Evolutionary conservation across 768 basidiomycete species (phyloP), one percentile per base, ranked within the genome.

Genomic region (Tricholoma matsutake): DNA sequence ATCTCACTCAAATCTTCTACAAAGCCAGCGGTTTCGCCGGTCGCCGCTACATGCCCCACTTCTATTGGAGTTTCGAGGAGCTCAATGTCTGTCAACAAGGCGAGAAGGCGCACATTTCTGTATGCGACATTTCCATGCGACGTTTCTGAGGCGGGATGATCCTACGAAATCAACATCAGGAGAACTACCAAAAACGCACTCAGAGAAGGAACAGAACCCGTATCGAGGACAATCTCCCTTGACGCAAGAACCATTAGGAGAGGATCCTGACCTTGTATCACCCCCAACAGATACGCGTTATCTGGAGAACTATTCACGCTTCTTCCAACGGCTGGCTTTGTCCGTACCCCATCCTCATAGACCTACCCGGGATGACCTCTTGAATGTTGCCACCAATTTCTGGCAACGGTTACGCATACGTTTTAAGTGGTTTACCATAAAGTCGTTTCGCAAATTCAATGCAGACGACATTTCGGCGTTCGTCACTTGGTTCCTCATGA

Each of bases 371-470:
- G 95, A 97, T 49, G 93, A 98, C 70, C 88, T 98, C 61, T 81
- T 98, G 35, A 85, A 83, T 18, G 89, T 93, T 3, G 88, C 96
- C 3, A 90, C 83, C 31, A 87, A 89, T n/a, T 95, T 96, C 72
- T 94, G 94, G 88, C 85, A 96, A 65, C 86, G 97, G 2, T 73
- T 90, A 22, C 83, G 88, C 20, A 91, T 98, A 65, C 85, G 94
- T n/a, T 93, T 98, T 78, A 94, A 94, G 71, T 99, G 97, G 97
- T 91, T 95, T 65, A 94, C 94, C 10, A 96, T 98, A 67, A 83
- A 92, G 63, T 94, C 92, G 4, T 99, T 97, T 77, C 86, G 96
- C 52, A 88, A 86, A 68, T 99, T 96, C 76, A 95, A 97, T 66
- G 89, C 92, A 55, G 97, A 99, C 72, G 97, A 99, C 72, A 91